Conservation (phyloP, 257 asterid species). For the Fraxinus pennsylvanica region DNA sequence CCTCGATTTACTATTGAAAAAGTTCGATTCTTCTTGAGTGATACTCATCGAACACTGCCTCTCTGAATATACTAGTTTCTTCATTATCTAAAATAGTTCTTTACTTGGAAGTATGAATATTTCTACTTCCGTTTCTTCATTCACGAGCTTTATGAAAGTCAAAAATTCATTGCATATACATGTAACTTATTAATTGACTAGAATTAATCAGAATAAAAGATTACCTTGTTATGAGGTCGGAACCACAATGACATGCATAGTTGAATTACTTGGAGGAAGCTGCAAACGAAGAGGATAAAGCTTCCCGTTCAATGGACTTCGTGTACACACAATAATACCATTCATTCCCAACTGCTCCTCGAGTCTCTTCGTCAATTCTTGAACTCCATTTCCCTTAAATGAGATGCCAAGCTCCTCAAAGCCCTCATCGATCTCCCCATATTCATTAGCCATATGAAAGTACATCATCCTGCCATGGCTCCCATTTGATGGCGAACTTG, state of each 20-base stretch:
- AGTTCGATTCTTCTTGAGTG: neutral
- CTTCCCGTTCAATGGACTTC: conserved; percentile 78
- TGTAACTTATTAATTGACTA: neutral
- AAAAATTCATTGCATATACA: neutral
- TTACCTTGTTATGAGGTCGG: conserved; percentile 70
- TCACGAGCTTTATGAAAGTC: too few relatives aligned
- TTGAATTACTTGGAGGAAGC: conserved; percentile 89
- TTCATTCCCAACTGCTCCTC: conserved; percentile 62
- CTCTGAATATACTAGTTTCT: too few relatives aligned
- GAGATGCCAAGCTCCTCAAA: conserved; percentile 59
- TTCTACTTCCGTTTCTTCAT: too few relatives aligned
- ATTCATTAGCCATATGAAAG: conserved; percentile 58
- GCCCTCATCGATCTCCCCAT: conserved; percentile 69
- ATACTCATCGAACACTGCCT: neutral
- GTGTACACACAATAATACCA: conserved; percentile 68
- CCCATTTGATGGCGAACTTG: conserved; percentile 61
- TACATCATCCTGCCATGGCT: conserved; percentile 67
- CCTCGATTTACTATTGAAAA: neutral
- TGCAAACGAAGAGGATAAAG: conserved; percentile 88
- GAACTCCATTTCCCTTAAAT: conserved; percentile 69
- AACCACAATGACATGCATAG: conserved; percentile 66
- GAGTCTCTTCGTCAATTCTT: conserved; percentile 53
- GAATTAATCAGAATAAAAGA: neutral
- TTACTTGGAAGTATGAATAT: too few relatives aligned
- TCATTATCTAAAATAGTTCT: too few relatives aligned